Conservation (phyloP, 192 early-diverging fungal genomes). For the Podila clonocystis region DNA sequence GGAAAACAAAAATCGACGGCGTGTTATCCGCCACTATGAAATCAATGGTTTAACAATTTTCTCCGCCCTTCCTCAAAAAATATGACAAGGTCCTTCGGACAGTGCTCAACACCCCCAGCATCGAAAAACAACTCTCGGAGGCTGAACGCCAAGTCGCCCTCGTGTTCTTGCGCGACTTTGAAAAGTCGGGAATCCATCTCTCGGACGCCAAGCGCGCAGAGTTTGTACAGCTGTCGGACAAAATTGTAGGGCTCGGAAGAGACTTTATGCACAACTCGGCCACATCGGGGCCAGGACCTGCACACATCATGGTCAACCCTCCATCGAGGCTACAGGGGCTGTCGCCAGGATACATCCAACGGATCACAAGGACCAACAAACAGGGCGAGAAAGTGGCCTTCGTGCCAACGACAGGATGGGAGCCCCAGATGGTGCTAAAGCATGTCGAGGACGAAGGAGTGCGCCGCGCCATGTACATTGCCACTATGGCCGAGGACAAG, state of each 20-base stretch:
- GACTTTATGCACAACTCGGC: conserved; percentile 68
- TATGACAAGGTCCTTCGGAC: conserved; percentile 66
- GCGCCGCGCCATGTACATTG: conserved; percentile 77
- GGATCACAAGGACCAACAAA: conserved; percentile 35
- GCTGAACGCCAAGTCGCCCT: conserved; percentile 83
- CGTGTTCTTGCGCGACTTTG: conserved; percentile 91
- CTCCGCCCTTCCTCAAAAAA: neutral
- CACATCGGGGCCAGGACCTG: conserved; percentile 36
- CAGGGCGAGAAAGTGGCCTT: conserved; percentile 54
- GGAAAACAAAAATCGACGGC: neutral
- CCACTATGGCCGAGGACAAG: conserved; percentile 74
- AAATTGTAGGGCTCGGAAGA: conserved; percentile 80
- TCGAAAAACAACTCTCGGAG: conserved; percentile 62
- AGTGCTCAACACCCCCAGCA: conserved; percentile 68
- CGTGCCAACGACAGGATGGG: conserved; percentile 66
- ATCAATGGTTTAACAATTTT: too few relatives aligned
- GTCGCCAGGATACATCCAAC: conserved; percentile 39
- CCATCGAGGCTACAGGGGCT: conserved; percentile 54
- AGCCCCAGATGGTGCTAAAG: conserved; percentile 72
- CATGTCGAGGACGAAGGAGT: conserved; percentile 69
- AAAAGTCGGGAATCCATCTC: conserved; percentile 95
- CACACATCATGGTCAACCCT: conserved; percentile 49
- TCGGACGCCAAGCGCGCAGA: conserved; percentile 65
- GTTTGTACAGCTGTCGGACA: conserved; percentile 87
- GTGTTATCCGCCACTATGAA: neutral